Percentiles rank a stretch among this genome's conserved stretches.
phyloP scores from a whole-genome alignment of 2,329 filamentous ascomycete species.

The Penicillium hordei region DNA sequence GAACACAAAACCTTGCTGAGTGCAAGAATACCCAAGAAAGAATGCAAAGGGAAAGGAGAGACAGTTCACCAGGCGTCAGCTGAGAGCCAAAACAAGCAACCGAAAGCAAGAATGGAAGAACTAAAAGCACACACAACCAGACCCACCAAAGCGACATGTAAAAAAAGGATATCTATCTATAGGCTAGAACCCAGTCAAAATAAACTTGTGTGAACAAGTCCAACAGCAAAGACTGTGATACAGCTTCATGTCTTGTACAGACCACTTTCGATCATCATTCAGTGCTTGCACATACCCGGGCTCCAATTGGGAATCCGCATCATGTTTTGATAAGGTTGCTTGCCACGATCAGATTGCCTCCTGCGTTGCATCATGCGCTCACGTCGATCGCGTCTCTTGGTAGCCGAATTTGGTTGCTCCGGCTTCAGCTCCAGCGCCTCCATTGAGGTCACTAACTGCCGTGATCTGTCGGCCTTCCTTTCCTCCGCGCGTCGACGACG shows the following conservation, averaged over 20 bases:
- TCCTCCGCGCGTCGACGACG: conserved; percentile 11
- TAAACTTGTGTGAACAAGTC: background rate
- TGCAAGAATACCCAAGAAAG: background rate
- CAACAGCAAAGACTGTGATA: background rate
- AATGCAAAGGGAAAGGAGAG: background rate
- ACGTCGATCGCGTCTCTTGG: conserved; percentile 37
- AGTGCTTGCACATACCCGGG: conserved; percentile 7
- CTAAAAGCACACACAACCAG: background rate
- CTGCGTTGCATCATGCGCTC: conserved; percentile 35
- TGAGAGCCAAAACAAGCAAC: background rate
- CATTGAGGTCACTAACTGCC: background rate
- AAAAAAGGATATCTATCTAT: background rate
- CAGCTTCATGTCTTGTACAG: background rate
- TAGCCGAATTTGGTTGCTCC: conserved; percentile 36
- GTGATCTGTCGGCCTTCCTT: background rate
- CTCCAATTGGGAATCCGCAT: conserved; percentile 21
- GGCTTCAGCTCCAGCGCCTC: background rate
- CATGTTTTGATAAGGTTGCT: conserved; percentile 23
- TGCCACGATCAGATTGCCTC: conserved; percentile 11
- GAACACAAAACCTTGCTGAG: background rate
- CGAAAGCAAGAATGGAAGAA: background rate
- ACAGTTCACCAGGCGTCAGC: background rate
- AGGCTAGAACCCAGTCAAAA: background rate
- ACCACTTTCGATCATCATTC: background rate
- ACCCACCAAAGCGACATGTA: background rate